These are phyloP conservation scores for Penicillium nucicola DNA, from an alignment of 495 filamentous ascomycete species.

Conservation along the genomic window DNA sequence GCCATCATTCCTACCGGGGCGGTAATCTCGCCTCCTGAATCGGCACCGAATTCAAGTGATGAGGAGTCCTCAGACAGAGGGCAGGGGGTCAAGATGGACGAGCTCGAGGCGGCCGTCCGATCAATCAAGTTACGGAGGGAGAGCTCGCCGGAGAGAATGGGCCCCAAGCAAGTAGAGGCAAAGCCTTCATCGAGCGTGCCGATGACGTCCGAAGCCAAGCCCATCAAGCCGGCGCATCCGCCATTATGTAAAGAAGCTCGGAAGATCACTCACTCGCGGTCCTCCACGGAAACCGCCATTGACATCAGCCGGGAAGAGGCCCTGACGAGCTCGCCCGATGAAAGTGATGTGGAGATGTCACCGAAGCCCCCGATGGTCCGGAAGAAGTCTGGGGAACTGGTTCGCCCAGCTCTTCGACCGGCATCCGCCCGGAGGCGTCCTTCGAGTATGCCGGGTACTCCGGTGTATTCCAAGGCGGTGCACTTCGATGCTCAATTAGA, in stretches of 20 bases:
- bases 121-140: conserved; percentile 67
- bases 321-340: conserved; percentile 60
- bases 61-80: conserved; percentile 62
- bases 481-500: conserved; percentile 95
- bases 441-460: conserved; percentile 96
- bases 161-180: conserved; percentile 29
- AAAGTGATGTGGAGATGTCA: conserved; percentile 52
- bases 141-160: conserved; percentile 56
- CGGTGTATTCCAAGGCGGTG: conserved; percentile 89
- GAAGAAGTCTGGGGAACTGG: conserved; percentile 97
- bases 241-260: conserved; percentile 54
- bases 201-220: not conserved
- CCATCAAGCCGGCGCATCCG: conserved; percentile 20
- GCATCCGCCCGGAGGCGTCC: conserved; percentile 69
- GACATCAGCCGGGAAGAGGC: conserved; percentile 50
- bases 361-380: conserved; percentile 82
- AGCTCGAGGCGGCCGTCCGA: conserved; percentile 79
- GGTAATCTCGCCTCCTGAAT: conserved; percentile 86
- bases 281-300: conserved; percentile 74
- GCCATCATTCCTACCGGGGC: conserved; percentile 73
- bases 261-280: conserved; percentile 77
- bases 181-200: conserved; percentile 26
- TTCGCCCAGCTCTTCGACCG: conserved; percentile 84
- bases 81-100: conserved; percentile 65
- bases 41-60: conserved; percentile 71